phyloP scores from a whole-genome alignment of 202 grass and related monocot species.

The Zizania palustris region DNA sequence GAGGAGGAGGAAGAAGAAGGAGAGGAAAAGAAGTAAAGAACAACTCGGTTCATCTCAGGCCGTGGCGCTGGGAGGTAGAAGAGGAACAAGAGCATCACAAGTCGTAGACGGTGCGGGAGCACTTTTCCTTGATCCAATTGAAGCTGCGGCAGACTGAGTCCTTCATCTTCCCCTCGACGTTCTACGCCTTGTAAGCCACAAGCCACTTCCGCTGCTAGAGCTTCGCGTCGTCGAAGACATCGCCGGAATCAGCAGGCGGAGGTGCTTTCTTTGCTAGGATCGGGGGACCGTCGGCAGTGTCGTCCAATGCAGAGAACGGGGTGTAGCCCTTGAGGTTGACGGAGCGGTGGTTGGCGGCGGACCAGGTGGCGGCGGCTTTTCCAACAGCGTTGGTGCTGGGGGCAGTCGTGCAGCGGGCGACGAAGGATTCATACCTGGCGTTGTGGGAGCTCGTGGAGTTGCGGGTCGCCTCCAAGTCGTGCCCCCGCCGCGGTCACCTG shows the following conservation, averaged over 20 bases:
- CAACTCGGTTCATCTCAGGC: slow-evolving; percentile 14
- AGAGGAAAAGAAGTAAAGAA: background rate
- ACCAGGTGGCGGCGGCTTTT: slow-evolving; percentile 37
- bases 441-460: too few relatives aligned
- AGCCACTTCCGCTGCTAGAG: slow-evolving; percentile 72
- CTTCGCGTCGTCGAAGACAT: slow-evolving; percentile 57
- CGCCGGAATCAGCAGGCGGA: background rate
- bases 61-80: background rate
- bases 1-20: background rate
- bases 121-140: slow-evolving; percentile 80
- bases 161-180: slow-evolving; percentile 78
- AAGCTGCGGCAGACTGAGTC: slow-evolving; percentile 66
- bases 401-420: too few relatives aligned
- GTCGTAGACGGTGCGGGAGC: slow-evolving; percentile 58
- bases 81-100: slow-evolving; percentile 23
- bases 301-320: slow-evolving; percentile 51
- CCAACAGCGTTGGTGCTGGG: too few relatives aligned
- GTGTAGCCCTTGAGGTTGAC: slow-evolving; percentile 50
- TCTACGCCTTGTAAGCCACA: slow-evolving; percentile 73
- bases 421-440: too few relatives aligned
- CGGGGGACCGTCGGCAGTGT: background rate
- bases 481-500: too few relatives aligned
- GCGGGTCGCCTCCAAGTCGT: too few relatives aligned
- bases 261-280: background rate
- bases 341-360: slow-evolving; percentile 43